phyloP scores from a whole-genome alignment of 768 basidiomycete genomes.

The Trametes villosa region DNA sequence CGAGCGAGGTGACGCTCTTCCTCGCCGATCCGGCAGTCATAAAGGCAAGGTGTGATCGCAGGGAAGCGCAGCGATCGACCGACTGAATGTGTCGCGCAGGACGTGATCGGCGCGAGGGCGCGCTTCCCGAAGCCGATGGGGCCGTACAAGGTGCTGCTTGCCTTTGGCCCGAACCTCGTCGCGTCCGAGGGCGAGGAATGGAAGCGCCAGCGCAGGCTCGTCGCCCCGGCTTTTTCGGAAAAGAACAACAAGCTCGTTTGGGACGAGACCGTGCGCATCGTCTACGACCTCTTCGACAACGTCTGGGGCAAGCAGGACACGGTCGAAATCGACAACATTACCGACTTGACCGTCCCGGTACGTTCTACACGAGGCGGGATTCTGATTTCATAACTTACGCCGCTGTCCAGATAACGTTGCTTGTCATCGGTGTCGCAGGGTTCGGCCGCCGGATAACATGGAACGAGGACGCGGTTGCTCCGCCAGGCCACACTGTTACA shows the following conservation, averaged over 20 bases:
- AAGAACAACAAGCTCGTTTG: slow-evolving; percentile 43
- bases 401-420: slow-evolving; percentile 51
- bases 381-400: not conserved
- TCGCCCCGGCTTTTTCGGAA: slow-evolving; percentile 65
- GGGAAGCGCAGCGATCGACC: not conserved
- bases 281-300: slow-evolving; percentile 40
- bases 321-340: slow-evolving; percentile 47
- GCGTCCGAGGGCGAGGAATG: slow-evolving; percentile 65
- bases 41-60: slow-evolving; percentile 13
- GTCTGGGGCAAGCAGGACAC: slow-evolving; percentile 48
- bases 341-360: slow-evolving; percentile 58
- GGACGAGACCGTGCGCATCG: slow-evolving; percentile 38
- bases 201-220: slow-evolving; percentile 65
- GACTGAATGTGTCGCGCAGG: slow-evolving; percentile 37
- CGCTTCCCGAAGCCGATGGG: slow-evolving; percentile 61
- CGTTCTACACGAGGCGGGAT: slow-evolving; percentile 14
- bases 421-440: slow-evolving; percentile 58
- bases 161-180: slow-evolving; percentile 66
- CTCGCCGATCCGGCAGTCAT: slow-evolving; percentile 22
- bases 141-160: slow-evolving; percentile 46
- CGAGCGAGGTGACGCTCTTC: slow-evolving; percentile 10
- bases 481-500: slow-evolving; percentile 45
- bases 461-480: slow-evolving; percentile 46
- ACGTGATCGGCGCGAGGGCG: slow-evolving; percentile 49
- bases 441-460: slow-evolving; percentile 57